phyloP scores from a whole-genome alignment of 2,329 filamentous ascomycete genomes.

The Dissoconium aciculare region DNA sequence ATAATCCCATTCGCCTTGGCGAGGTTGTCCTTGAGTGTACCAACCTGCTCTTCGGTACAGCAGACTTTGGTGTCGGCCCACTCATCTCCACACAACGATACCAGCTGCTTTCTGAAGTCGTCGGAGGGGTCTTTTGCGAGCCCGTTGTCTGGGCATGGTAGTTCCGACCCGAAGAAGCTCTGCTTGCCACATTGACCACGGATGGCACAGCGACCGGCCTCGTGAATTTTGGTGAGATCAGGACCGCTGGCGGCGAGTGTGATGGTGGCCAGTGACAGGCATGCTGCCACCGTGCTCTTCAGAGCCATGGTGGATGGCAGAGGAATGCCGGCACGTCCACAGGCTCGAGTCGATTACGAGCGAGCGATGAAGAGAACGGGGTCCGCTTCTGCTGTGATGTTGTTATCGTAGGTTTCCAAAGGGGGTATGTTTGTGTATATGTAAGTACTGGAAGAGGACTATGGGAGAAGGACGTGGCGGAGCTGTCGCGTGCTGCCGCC shows the following conservation, averaged over 20 bases:
- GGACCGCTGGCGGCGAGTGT: constrained; percentile 4
- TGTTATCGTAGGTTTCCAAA: too few species aligned
- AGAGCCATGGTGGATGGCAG: too few species aligned
- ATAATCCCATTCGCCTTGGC: constrained; percentile 79
- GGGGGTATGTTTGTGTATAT: too few species aligned
- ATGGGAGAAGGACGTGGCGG: too few species aligned
- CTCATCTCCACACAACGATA: constrained; percentile 69
- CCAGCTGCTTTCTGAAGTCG: constrained; percentile 58
- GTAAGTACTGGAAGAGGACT: too few species aligned
- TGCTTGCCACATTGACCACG: constrained; percentile 84
- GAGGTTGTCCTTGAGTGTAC: constrained; percentile 67
- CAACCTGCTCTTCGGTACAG: constrained; percentile 68
- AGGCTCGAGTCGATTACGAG: too few species aligned
- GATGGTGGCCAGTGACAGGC: constrained; percentile 2
- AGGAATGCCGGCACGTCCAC: too few species aligned
- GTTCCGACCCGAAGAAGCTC: constrained; percentile 72
- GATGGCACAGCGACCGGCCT: constrained; percentile 77
- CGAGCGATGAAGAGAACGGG: too few species aligned
- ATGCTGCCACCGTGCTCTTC: background rate
- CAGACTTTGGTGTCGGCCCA: constrained; percentile 78
- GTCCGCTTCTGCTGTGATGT: too few species aligned
- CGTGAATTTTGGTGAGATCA: constrained; percentile 38
- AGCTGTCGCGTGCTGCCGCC: too few species aligned
- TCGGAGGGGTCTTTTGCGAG: constrained; percentile 59
- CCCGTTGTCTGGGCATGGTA: constrained; percentile 87